Percentiles rank a stretch among this genome's conserved stretches.
Evolutionary conservation across 306 rosid genomes (phyloP).

Genomic region (Carpinus fangiana): DNA sequence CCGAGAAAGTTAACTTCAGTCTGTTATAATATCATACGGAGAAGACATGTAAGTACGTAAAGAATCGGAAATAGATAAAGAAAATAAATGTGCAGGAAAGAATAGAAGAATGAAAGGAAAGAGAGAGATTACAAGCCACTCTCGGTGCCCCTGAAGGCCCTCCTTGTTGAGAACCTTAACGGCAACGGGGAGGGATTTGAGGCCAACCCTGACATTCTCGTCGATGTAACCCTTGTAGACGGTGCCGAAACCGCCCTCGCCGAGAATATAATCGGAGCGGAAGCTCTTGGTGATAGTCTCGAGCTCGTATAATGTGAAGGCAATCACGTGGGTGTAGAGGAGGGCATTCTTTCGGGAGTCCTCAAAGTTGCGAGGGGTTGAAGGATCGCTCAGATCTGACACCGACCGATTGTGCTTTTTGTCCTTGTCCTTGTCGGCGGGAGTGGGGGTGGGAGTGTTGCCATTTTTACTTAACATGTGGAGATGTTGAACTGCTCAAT

Average conservation of each 20-base stretch:
- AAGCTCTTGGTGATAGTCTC: constrained; percentile 98
- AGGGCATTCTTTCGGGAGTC: constrained; percentile 71
- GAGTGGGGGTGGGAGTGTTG: constrained; percentile 5
- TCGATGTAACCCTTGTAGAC: constrained; percentile 98
- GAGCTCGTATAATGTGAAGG: constrained; percentile 88
- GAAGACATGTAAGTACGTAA: neutral
- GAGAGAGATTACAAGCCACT: constrained; percentile 75
- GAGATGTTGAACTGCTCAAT: constrained; percentile 73
- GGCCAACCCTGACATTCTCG: constrained; percentile 95
- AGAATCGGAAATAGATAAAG: neutral
- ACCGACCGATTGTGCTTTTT: constrained; percentile 59
- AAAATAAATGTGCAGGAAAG: neutral
- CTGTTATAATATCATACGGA: constrained; percentile 31
- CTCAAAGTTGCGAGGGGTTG: constrained; percentile 75
- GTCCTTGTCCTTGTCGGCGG: constrained; percentile 33
- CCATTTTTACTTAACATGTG: constrained; percentile 39
- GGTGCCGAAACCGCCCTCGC: constrained; percentile 98
- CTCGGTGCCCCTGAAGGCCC: constrained; percentile 97
- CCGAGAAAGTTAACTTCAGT: constrained; percentile 98
- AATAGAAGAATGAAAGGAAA: neutral
- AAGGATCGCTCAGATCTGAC: constrained; percentile 97
- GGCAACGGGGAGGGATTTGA: constrained; percentile 92
- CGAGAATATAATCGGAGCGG: constrained; percentile 86
- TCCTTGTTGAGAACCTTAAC: constrained; percentile 96
- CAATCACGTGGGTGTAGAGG: constrained; percentile 83